Evolutionary conservation across 306 rosid genomes (phyloP).

Genomic region (Vigna radiata): DNA sequence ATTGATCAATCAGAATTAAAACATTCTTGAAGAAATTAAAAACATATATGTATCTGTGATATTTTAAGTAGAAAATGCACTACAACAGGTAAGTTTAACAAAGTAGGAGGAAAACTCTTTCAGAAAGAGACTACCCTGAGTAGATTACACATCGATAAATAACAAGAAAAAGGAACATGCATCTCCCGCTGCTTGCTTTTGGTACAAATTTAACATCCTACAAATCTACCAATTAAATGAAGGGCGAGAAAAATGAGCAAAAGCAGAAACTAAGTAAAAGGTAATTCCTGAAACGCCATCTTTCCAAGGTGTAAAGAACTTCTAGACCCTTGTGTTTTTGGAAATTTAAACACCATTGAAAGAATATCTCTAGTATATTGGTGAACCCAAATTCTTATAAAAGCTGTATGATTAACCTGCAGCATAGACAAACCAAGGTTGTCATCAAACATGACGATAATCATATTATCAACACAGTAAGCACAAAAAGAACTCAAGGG

Average conservation of each 20-base stretch:
- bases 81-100: background rate
- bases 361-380: slow-evolving; percentile 33
- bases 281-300: slow-evolving; percentile 56
- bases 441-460: background rate
- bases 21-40: background rate
- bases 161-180: background rate
- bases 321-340: slow-evolving; percentile 15
- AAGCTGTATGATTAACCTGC: slow-evolving; percentile 53
- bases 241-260: slow-evolving; percentile 45
- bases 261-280: slow-evolving; percentile 58
- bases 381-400: slow-evolving; percentile 15
- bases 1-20: slow-evolving; percentile 12
- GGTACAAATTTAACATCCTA: slow-evolving; percentile 36
- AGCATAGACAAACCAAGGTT: slow-evolving; percentile 32
- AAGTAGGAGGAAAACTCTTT: background rate
- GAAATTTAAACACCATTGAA: slow-evolving; percentile 35
- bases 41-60: background rate
- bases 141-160: slow-evolving; percentile 18
- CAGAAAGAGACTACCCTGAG: slow-evolving; percentile 14
- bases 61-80: background rate
- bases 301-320: slow-evolving; percentile 39
- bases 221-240: slow-evolving; percentile 13
- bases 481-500: background rate
- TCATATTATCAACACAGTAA: slow-evolving; percentile 6
- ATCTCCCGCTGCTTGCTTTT: slow-evolving; percentile 39